A percentile compares a stretch with the other conserved stretches of the same genome.
Conservation (phyloP, 2,329 filamentous ascomycete genomes). For the Thermothelomyces thermophilus region DNA sequence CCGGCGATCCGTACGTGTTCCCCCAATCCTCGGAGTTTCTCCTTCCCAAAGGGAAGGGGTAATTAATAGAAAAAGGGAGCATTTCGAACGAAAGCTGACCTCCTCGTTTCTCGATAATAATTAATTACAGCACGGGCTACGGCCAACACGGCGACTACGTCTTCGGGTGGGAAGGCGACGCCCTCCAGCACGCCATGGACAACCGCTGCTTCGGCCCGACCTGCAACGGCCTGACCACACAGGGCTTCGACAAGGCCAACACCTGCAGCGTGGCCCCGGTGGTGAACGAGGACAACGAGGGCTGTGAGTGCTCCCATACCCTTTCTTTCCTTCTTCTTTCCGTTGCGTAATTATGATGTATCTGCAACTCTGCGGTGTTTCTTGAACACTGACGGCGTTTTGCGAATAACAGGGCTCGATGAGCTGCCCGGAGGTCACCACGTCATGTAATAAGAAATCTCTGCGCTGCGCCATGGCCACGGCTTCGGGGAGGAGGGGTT, state of each 20-base stretch:
- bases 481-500: neutral
- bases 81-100: neutral
- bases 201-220: constrained; percentile 21
- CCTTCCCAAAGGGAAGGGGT: no score
- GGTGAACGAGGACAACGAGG: constrained; percentile 31
- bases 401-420: neutral
- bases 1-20: constrained; percentile 21
- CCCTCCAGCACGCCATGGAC: constrained; percentile 29
- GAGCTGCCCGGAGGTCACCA: constrained; percentile 3
- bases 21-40: no score
- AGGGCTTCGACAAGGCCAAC: constrained; percentile 27
- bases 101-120: no score
- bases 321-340: no score
- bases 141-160: constrained; percentile 31
- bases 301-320: constrained; percentile 30
- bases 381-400: neutral
- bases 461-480: neutral
- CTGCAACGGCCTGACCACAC: constrained; percentile 20
- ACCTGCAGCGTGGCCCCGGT: constrained; percentile 27
- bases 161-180: constrained; percentile 31
- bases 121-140: constrained; percentile 23
- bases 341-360: neutral
- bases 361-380: no score
- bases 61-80: no score
- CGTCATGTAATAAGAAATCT: neutral